Base-by-base conservation (phyloP, 129 eudicot genomes). In the Tanacetum coccineum region DNA sequence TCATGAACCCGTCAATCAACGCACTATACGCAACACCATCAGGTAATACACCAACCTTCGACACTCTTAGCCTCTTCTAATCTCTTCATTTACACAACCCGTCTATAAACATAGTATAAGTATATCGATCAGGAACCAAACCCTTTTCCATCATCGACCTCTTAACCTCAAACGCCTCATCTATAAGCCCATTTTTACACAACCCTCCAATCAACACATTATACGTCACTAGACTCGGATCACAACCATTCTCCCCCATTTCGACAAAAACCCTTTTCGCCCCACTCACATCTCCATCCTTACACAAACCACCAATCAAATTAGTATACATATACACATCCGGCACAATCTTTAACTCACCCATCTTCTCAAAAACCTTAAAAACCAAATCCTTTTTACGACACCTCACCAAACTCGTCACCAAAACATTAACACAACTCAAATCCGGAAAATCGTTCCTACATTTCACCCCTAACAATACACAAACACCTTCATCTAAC, bases 1-100 rank as follows among this genome's bases (percentile, higher is more conserved):
- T 91, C 87, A 91, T 85, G 64, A 91, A 91, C 73, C 97, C 97
- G 69, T 87, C 89, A 20, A 91, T 78, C 71, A 91, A 68, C 22
- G 97, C 84, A 65, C 87, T 83, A 76, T 77, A 85, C 9, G 91
- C 66, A 80, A 83, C 55, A 72, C 71, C 81, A 70, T 85, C 81
- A 1, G 96, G 90, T 19, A 45, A 81, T 20, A 78, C 67, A 46
- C 96, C 88, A 40, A 47, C 21, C 3, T 66, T 73, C 26, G 60
- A 62, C 67, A 67, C 70, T 66, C 68, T 81, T 81, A 9, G 96
- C 97, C 69, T 91, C 96, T 21, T 70, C 50, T 10, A 91, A 70
- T 47, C 84, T 83, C 79, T 64, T 88, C 21, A 21, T 59, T 83
- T 86, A 71, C 94, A 87, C 36, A 85, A 80, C 20, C 95, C 92